Conservation (phyloP, 1,139 yeast species). For the Diutina scorzettiae region DNA sequence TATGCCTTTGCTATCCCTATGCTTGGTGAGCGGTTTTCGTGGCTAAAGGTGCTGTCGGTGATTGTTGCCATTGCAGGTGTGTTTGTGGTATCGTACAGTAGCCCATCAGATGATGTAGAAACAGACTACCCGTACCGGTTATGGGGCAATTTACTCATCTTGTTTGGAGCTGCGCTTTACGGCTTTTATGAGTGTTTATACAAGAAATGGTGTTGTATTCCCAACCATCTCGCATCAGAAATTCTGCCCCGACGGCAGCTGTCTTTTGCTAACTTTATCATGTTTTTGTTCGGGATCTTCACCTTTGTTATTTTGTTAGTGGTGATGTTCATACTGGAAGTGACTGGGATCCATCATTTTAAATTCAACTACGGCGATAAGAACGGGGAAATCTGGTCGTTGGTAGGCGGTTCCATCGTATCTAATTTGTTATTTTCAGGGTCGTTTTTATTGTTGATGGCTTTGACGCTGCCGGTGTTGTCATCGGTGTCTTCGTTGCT, state of each 20-base stretch:
- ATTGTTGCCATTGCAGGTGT: constrained; percentile 65
- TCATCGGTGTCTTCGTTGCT: constrained; percentile 73
- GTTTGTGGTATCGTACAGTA: constrained; percentile 67
- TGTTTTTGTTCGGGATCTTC: constrained; percentile 46
- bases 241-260: constrained; percentile 37
- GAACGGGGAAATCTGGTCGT: constrained; percentile 27
- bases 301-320: constrained; percentile 39
- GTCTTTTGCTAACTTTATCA: constrained; percentile 35
- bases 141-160: constrained; percentile 61
- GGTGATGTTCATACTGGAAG: constrained; percentile 37
- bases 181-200: constrained; percentile 82
- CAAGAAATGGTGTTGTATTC: constrained; percentile 68
- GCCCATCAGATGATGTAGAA: constrained; percentile 17
- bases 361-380: constrained; percentile 32
- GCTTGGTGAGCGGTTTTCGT: constrained; percentile 51
- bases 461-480: constrained; percentile 76
- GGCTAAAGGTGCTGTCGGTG: constrained; percentile 60
- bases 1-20: constrained; percentile 75
- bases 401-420: constrained; percentile 37
- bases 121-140: constrained; percentile 44
- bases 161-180: constrained; percentile 68
- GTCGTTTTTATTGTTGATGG: constrained; percentile 65
- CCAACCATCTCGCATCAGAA: constrained; percentile 33
- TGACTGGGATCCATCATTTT: constrained; percentile 48
- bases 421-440: constrained; percentile 64